Evolutionary conservation across 1,284 basidiomycete genomes (phyloP).

Genomic region (Marasmius oreades): DNA sequence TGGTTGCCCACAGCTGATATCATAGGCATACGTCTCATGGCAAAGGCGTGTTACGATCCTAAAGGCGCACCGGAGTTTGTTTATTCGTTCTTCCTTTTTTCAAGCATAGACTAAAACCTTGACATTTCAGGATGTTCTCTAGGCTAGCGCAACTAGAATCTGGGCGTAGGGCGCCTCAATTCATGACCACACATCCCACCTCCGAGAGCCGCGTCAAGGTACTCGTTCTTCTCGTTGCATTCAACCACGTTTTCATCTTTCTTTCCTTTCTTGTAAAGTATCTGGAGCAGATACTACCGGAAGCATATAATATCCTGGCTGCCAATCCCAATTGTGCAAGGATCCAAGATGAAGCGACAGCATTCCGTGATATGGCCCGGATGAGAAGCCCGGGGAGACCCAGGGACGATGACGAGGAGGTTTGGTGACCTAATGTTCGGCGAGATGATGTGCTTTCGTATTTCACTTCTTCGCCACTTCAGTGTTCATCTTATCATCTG

Average conservation of each 20-base stretch:
- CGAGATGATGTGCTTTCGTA: background rate
- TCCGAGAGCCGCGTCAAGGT: slow-evolving; percentile 70
- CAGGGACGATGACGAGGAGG: background rate
- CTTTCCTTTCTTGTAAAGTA: slow-evolving; percentile 37
- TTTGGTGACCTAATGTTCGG: background rate
- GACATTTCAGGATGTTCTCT: slow-evolving; percentile 55
- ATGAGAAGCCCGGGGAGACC: background rate
- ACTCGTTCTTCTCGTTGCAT: slow-evolving; percentile 16
- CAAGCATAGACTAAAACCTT: background rate
- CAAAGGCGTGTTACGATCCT: slow-evolving; percentile 82
- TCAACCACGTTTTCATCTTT: background rate
- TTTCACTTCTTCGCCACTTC: too few species aligned
- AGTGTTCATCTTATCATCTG: too few species aligned
- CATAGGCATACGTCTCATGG: slow-evolving; percentile 70
- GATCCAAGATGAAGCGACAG: slow-evolving; percentile 29
- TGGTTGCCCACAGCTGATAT: slow-evolving; percentile 54
- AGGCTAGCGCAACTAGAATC: slow-evolving; percentile 56
- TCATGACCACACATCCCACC: slow-evolving; percentile 76
- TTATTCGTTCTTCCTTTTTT: background rate
- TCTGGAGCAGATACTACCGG: slow-evolving; percentile 52
- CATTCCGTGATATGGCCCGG: slow-evolving; percentile 25
- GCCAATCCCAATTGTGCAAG: slow-evolving; percentile 43
- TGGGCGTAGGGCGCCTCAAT: slow-evolving; percentile 34
- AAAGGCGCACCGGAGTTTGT: slow-evolving; percentile 67
- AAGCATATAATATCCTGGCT: slow-evolving; percentile 50